A percentile compares a stretch with the other conserved stretches of the same genome.
Evolutionary conservation across 2,329 filamentous ascomycete genomes (phyloP).

Genomic region (Nannizziopsis barbatae): DNA sequence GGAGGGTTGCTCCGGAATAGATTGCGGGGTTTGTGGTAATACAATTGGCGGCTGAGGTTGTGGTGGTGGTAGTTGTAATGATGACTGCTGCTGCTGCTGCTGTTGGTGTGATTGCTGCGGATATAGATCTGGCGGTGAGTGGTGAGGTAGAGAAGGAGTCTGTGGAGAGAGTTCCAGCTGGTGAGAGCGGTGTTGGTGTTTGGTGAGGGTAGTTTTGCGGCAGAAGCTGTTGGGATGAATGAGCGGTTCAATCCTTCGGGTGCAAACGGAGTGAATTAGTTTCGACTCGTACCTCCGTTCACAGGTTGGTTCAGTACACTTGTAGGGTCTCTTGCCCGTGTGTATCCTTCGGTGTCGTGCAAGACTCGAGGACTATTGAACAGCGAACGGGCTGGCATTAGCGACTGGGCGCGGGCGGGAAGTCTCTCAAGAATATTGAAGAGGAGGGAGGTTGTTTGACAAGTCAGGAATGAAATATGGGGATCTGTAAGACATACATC

Average conservation of each 20-base stretch:
- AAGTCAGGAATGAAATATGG: slow-evolving; percentile 8
- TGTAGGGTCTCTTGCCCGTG: slow-evolving; percentile 18
- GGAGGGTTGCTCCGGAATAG: slow-evolving; percentile 1
- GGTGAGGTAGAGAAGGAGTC: slow-evolving; percentile 7
- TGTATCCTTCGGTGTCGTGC: slow-evolving; percentile 19
- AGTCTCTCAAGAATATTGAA: background rate
- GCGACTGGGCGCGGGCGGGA: background rate
- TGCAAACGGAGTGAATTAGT: background rate
- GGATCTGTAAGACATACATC: slow-evolving; percentile 26
- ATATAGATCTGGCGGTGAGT: slow-evolving; percentile 11
- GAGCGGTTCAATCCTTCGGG: background rate
- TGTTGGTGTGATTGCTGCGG: slow-evolving; percentile 10
- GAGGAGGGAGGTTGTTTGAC: background rate
- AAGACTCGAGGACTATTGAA: slow-evolving; percentile 18
- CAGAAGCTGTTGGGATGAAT: slow-evolving; percentile 15
- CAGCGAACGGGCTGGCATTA: slow-evolving; percentile 6
- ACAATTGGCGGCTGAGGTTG: slow-evolving; percentile 2
- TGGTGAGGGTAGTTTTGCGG: slow-evolving; percentile 19
- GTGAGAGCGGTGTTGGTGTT: slow-evolving; percentile 18
- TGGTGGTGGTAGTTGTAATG: too few relatives aligned
- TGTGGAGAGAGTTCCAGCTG: slow-evolving; percentile 13
- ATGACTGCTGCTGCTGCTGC: too few relatives aligned
- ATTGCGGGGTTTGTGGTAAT: slow-evolving; percentile 7
- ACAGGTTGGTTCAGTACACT: slow-evolving; percentile 16
- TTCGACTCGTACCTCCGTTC: slow-evolving; percentile 15